These are phyloP conservation scores for Pecoramyces ruminantium DNA, from an alignment of 192 early-diverging fungal species.

Conservation along the genomic window DNA sequence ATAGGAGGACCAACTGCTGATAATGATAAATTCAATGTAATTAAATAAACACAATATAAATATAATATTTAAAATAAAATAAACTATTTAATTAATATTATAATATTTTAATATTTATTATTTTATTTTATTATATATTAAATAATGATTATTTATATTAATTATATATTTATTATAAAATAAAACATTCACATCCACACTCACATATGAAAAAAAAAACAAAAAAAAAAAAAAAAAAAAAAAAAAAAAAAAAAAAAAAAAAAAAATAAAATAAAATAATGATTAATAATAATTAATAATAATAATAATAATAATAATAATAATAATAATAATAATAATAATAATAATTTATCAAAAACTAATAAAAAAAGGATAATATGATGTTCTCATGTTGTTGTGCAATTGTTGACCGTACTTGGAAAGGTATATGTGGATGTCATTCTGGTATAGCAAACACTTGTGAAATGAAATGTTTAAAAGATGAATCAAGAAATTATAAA, in stretches of 20 bases:
- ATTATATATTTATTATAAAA: too few species aligned
- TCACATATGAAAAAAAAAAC: too few species aligned
- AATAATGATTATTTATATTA: too few species aligned
- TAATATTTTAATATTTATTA: too few species aligned
- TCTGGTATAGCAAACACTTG: conserved; percentile 6
- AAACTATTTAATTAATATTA: too few species aligned
- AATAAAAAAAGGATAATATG: conserved; percentile 66
- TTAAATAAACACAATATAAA: too few species aligned
- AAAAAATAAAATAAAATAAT: too few species aligned
- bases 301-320: neutral
- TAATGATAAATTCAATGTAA: conserved; percentile 58
- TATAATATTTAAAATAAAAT: too few species aligned
- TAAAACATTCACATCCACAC: too few species aligned
- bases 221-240: too few species aligned
- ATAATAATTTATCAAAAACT: conserved; percentile 11
- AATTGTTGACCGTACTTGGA: conserved; percentile 62
- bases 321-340: conserved; percentile 7
- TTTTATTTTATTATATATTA: too few species aligned
- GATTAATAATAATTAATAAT: neutral
- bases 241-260: too few species aligned
- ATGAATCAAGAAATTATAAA: neutral
- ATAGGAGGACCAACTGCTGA: conserved; percentile 51
- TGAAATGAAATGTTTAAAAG: neutral
- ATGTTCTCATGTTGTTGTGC: conserved; percentile 96
- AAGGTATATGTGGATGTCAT: conserved; percentile 70